These are phyloP conservation scores for Puccinia novopanici DNA, from an alignment of 1,284 basidiomycete genomes.

Conservation along the genomic window DNA sequence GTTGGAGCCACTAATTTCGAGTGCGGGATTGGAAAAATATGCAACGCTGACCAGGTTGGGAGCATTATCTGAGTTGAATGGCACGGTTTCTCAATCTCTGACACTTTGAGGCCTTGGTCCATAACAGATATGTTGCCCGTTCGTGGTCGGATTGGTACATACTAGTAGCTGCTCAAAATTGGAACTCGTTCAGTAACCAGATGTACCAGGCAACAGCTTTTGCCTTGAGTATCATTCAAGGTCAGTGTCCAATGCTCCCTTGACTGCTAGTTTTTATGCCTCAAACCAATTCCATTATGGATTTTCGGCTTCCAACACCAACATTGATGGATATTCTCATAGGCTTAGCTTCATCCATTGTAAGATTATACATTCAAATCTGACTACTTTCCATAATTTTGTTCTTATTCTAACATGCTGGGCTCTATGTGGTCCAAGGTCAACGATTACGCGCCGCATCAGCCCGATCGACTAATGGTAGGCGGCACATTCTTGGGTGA, in stretches of 20 bases:
- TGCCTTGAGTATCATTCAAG: conserved; percentile 32
- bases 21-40: conserved; percentile 46
- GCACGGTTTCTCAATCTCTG: neutral
- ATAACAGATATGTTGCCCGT: conserved; percentile 50
- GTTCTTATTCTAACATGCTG: neutral
- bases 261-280: neutral
- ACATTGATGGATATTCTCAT: neutral
- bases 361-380: neutral
- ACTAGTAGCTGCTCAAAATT: conserved; percentile 50
- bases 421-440: neutral
- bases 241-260: neutral
- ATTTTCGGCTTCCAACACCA: neutral
- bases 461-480: conserved; percentile 4
- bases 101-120: neutral
- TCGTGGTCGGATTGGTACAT: conserved; percentile 49
- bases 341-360: conserved; percentile 39
- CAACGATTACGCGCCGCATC: conserved; percentile 44
- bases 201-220: conserved; percentile 43
- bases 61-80: neutral
- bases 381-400: neutral
- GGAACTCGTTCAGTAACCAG: conserved; percentile 39
- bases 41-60: conserved; percentile 36
- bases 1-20: conserved; percentile 42
- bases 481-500: conserved; percentile 36
- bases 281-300: neutral